Conservation (phyloP, 1,284 basidiomycete species). For the Trichosporon sp. region DNA sequence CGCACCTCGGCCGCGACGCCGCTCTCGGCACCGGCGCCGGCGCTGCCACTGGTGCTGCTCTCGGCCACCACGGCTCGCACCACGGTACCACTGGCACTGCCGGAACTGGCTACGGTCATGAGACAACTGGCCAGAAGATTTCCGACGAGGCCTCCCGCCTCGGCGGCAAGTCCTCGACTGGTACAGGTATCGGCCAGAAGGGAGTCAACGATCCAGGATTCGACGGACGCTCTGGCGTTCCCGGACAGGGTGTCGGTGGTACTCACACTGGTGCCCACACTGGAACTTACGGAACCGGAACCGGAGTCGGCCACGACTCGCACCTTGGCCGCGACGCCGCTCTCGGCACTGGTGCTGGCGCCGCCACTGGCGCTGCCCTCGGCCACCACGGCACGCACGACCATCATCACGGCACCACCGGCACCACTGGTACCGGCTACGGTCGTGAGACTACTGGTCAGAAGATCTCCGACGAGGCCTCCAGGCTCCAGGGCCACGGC, state of each 20-base stretch:
- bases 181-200: constrained; percentile 9
- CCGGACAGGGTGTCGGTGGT: neutral
- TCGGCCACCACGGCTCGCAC: neutral
- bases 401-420: neutral
- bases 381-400: neutral
- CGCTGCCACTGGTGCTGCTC: neutral
- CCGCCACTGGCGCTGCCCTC: no score
- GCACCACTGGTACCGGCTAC: neutral
- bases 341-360: no score
- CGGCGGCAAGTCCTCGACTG: neutral
- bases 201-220: neutral
- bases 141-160: constrained; percentile 8
- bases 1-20: neutral
- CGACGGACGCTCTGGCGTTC: neutral
- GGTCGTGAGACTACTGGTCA: neutral
- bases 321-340: no score
- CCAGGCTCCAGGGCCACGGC: neutral
- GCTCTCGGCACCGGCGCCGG: neutral
- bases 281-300: neutral
- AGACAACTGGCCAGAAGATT: constrained; percentile 7
- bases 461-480: constrained; percentile 12
- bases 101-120: neutral
- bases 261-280: neutral
- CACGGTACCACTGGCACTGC: neutral
- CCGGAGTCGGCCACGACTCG: neutral